Percentiles rank a stretch among this genome's conserved stretches.
These are phyloP conservation scores for Hydnum rufescens DNA, from an alignment of 768 basidiomycete genomes.

Conservation along the genomic window DNA sequence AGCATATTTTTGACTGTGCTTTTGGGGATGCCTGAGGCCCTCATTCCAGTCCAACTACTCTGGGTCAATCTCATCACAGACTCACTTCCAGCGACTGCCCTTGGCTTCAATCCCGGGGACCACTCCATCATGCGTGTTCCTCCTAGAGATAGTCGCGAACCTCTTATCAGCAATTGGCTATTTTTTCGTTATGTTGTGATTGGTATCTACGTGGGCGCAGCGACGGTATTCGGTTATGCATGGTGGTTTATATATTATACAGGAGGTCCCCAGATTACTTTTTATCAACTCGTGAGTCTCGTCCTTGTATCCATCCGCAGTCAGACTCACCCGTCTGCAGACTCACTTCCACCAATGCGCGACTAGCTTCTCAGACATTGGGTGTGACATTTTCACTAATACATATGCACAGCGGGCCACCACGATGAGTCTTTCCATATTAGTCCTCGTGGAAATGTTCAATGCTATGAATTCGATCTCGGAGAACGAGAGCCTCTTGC, in stretches of 20 bases:
- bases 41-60: conserved; percentile 92
- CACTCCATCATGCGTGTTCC: conserved; percentile 94
- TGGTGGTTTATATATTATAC: conserved; percentile 97
- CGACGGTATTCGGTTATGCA: conserved; percentile 92
- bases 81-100: conserved; percentile 86
- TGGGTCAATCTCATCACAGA: conserved; percentile 99
- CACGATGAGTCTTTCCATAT: conserved; percentile 88
- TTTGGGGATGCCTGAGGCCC: conserved; percentile 97
- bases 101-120: conserved; percentile 95
- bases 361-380: conserved; percentile 65
- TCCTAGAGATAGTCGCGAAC: conserved; percentile 76
- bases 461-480: conserved; percentile 97
- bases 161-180: conserved; percentile 79
- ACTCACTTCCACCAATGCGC: conserved; percentile 94
- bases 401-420: conserved; percentile 71
- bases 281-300: conserved; percentile 66
- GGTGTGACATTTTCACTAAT: conserved; percentile 91
- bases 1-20: conserved; percentile 94
- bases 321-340: conserved; percentile 22
- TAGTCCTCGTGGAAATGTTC: conserved; percentile 94
- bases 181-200: conserved; percentile 93
- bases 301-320: neutral
- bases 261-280: conserved; percentile 82
- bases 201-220: conserved; percentile 82
- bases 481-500: conserved; percentile 84